Conservation (phyloP, 306 rosid genomes). For the Heteromeles arbutifolia region DNA sequence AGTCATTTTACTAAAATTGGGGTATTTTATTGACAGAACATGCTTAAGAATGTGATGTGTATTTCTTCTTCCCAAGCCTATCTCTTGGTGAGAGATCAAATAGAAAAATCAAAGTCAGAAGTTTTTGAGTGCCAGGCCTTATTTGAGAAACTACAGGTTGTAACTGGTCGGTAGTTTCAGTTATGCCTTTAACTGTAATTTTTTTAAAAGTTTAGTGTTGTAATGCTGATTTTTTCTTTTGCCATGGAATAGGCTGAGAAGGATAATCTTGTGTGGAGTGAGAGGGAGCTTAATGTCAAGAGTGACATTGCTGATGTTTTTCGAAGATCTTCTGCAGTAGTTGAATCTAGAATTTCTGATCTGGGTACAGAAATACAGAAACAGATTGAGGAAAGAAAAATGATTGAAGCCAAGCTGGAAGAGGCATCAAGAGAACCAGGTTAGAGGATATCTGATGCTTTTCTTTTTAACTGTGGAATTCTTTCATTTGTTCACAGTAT, state of each 20-base stretch:
- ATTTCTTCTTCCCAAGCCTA: slow-evolving; percentile 62
- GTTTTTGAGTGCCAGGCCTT: slow-evolving; percentile 58
- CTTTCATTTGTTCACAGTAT: background rate
- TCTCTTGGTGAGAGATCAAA: slow-evolving; percentile 66
- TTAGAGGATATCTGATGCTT: slow-evolving; percentile 12
- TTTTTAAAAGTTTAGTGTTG: slow-evolving; percentile 15
- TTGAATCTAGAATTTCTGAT: slow-evolving; percentile 57
- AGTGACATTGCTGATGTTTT: slow-evolving; percentile 65
- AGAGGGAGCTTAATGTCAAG: slow-evolving; percentile 74
- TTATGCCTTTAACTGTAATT: slow-evolving; percentile 28
- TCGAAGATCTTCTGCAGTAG: slow-evolving; percentile 56
- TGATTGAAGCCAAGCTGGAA: slow-evolving; percentile 58
- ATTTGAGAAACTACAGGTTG: slow-evolving; percentile 94
- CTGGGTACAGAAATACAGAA: slow-evolving; percentile 57
- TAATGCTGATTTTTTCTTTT: slow-evolving; percentile 28
- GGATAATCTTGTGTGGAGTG: slow-evolving; percentile 82
- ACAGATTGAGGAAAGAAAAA: slow-evolving; percentile 49
- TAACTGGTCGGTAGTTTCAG: slow-evolving; percentile 82
- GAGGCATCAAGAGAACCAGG: slow-evolving; percentile 83
- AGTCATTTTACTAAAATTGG: slow-evolving; percentile 16
- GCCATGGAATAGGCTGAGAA: slow-evolving; percentile 67
- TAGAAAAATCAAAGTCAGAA: slow-evolving; percentile 65
- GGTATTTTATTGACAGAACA: slow-evolving; percentile 48
- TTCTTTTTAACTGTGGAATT: background rate
- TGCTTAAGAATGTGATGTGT: slow-evolving; percentile 64